Base-by-base conservation (phyloP, 2,329 filamentous ascomycete genomes). In the Fusarium dlaminii region DNA sequence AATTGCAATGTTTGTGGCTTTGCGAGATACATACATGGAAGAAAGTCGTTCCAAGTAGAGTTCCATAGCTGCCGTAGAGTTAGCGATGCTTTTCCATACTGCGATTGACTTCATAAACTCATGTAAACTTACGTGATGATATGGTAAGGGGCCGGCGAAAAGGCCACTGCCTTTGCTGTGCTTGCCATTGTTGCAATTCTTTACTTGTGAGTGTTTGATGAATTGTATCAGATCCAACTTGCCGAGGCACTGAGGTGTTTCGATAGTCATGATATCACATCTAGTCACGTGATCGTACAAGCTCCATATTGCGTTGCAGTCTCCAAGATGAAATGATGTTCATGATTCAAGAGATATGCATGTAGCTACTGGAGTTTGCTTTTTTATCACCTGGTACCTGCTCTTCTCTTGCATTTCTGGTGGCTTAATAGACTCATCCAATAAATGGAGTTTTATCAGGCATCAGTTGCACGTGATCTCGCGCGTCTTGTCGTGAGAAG, bases 11-110 rank as follows among this genome's bases (percentile, higher is more conserved):
- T 27, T n/a, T 5, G 24, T 18, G 24, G n/a, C 13, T 11, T 30
- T 32, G 48, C 8, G 6, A 17, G 59, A 37, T 55, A 18, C 74
- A 45, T 56, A 93, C 92, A 82, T 98, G 94, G 84, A 95, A 98
- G 82, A 98, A 88, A 43, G 94, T 93, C 34, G 92, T 92, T 73
- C 96, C 96, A 20, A 98, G 87, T 56, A 98, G 89, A 27, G 94
- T 95, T 75, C 94, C 95, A 84, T 97, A 98, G 80, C 94, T 96
- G 76, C 52, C 22, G 58, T 52, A n/a, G 40, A 59, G 68, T 81
- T 71, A 80, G 78, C 68, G 46, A 22, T 27, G 22, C 34, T 52
- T 32, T 34, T 45, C 37, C 24, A 15, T 18, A 24, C 32, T 40
- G 34, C 60, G n/a, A 55, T 32, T 30, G 30, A 54, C 34, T 39